Evolutionary conservation across 306 rosid genomes (phyloP).

Genomic region (Nissolia schottii): DNA sequence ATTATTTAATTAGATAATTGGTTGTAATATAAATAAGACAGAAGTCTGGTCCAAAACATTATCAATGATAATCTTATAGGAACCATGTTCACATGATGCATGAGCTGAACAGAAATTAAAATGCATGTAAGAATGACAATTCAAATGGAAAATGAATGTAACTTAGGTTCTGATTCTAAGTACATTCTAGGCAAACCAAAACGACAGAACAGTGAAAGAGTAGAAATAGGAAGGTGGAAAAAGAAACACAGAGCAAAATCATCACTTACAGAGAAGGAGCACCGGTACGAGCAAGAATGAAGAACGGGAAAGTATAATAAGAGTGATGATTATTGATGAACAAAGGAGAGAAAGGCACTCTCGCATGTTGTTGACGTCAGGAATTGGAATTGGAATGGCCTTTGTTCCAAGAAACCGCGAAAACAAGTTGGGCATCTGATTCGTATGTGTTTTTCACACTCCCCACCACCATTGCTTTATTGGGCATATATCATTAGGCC

Average conservation of each 20-base stretch:
- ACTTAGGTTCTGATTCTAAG: neutral
- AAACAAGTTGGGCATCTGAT: slow-evolving; percentile 12
- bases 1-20: no score
- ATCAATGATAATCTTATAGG: neutral
- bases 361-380: slow-evolving; percentile 14
- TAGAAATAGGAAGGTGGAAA: neutral
- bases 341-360: neutral
- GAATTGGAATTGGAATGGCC: slow-evolving; percentile 33
- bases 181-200: neutral
- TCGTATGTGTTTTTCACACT: neutral
- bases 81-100: neutral
- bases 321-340: neutral
- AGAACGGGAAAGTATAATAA: neutral
- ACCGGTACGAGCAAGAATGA: neutral
- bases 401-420: slow-evolving; percentile 35
- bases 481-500: neutral
- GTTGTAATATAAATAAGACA: no score
- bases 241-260: neutral
- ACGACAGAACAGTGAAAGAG: neutral
- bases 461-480: neutral
- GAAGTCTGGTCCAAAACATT: neutral
- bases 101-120: neutral
- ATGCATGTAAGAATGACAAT: neutral
- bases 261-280: neutral
- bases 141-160: neutral